Percentiles rank a stretch among this genome's conserved stretches.
phyloP scores from a whole-genome alignment of 2,329 filamentous ascomycete species.

The Fusarium decemcellulare region DNA sequence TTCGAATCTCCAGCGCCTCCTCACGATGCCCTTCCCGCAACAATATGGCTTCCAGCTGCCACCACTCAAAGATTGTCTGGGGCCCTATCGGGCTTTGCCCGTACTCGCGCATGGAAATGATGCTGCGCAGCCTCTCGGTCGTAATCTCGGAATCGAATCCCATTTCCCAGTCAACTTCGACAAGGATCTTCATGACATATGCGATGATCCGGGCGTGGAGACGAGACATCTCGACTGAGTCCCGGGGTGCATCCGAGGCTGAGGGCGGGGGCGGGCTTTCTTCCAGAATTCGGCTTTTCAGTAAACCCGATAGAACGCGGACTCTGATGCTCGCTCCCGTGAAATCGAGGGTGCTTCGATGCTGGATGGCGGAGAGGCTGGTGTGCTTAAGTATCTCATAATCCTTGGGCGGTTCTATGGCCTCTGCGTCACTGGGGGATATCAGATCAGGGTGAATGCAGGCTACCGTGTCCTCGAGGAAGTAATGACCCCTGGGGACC shows the following conservation, averaged over 20 bases:
- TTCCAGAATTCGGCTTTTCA: conserved; percentile 19
- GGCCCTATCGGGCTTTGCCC: conserved; percentile 7
- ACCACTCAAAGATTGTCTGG: conserved; percentile 24
- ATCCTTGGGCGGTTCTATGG: neutral
- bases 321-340: neutral
- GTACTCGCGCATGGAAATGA: conserved; percentile 23
- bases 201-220: conserved; percentile 18
- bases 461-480: neutral
- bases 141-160: conserved; percentile 13
- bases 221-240: neutral
- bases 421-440: neutral
- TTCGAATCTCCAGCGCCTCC: conserved; percentile 12
- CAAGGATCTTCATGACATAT: conserved; percentile 20
- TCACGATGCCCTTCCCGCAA: neutral
- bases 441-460: neutral
- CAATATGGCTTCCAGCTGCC: conserved; percentile 20
- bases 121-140: conserved; percentile 13
- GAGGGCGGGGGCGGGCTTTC: neutral
- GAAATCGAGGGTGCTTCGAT: conserved; percentile 17
- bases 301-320: neutral
- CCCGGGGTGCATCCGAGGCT: neutral
- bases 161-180: conserved; percentile 12
- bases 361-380: conserved; percentile 24
- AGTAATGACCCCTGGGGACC: neutral
- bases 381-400: conserved; percentile 18